Conservation (phyloP, 75 land plant species). For the Selaginella tamariscina region DNA sequence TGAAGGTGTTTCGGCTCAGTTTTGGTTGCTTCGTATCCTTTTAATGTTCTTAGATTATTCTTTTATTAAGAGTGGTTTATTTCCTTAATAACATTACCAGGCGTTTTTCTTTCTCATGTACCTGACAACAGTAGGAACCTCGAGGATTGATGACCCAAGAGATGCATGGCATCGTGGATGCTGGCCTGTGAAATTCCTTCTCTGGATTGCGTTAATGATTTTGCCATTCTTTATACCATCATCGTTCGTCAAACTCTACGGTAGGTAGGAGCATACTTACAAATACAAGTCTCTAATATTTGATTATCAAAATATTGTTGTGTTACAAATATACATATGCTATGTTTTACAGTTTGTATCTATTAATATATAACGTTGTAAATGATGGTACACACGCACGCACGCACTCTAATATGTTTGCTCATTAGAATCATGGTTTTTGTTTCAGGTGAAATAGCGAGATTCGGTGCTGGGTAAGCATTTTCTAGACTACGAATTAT, state of each 20-base stretch:
- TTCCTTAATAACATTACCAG: constrained; percentile 9
- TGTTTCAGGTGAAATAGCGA: constrained; percentile 24
- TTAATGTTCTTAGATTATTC: neutral
- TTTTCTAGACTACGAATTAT: neutral
- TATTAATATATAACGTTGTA: neutral
- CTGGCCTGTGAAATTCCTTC: constrained; percentile 6
- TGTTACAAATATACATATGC: neutral
- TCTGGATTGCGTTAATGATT: constrained; percentile 2
- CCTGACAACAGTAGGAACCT: constrained; percentile 6
- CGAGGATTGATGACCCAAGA: constrained; percentile 3
- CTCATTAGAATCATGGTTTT: too few relatives aligned
- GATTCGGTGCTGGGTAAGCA: constrained; percentile 28
- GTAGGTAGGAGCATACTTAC: neutral
- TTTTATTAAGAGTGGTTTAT: neutral
- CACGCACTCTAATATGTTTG: too few relatives aligned
- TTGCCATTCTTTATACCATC: constrained; percentile 9
- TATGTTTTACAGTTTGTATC: neutral
- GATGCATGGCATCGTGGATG: constrained; percentile 11
- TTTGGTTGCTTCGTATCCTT: constrained; percentile 13
- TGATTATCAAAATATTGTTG: neutral
- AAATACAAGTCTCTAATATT: neutral
- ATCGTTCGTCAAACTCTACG: neutral
- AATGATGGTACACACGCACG: too few relatives aligned
- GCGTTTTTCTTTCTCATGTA: neutral
- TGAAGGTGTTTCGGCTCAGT: constrained; percentile 1